A percentile compares a stretch with the other conserved stretches of the same genome.
Conservation (phyloP, 108 stramenopile species). For the Nannochloropsis oceanica region DNA sequence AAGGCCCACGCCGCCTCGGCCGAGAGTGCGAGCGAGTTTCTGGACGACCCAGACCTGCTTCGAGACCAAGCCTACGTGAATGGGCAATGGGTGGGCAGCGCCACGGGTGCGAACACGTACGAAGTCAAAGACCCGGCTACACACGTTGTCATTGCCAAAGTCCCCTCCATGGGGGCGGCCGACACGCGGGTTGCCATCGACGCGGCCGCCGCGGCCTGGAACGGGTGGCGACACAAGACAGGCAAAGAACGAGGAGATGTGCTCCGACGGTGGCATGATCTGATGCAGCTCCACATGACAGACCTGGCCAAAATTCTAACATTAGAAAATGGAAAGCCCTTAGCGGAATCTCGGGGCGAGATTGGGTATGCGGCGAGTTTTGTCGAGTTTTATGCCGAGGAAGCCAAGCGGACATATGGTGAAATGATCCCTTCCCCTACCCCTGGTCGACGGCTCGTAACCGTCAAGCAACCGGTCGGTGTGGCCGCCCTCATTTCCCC, state of each 20-base stretch:
- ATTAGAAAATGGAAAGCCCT: constrained; percentile 82
- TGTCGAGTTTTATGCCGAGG: constrained; percentile 69
- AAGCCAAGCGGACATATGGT: constrained; percentile 57
- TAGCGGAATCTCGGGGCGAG: constrained; percentile 69
- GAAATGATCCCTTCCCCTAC: constrained; percentile 29
- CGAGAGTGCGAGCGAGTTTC: not conserved
- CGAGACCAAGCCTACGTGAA: constrained; percentile 7
- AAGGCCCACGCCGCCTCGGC: not conserved
- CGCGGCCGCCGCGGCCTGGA: constrained; percentile 13
- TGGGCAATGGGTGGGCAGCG: constrained; percentile 18
- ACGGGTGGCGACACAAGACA: constrained; percentile 22
- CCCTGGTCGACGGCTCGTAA: constrained; percentile 11
- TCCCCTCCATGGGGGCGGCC: constrained; percentile 9
- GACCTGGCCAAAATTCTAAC: constrained; percentile 56
- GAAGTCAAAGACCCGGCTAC: constrained; percentile 29
- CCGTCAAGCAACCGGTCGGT: constrained; percentile 61
- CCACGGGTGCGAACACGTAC: constrained; percentile 6
- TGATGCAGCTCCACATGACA: constrained; percentile 8
- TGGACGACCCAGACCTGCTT: not conserved
- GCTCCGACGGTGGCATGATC: constrained; percentile 7
- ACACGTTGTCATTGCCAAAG: constrained; percentile 5
- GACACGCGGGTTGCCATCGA: constrained; percentile 11
- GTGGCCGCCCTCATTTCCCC: constrained; percentile 64
- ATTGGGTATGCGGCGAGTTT: constrained; percentile 59
- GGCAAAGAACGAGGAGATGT: constrained; percentile 28